phyloP scores from a whole-genome alignment of 495 filamentous ascomycete species.

The Lentithecium fluviatile region DNA sequence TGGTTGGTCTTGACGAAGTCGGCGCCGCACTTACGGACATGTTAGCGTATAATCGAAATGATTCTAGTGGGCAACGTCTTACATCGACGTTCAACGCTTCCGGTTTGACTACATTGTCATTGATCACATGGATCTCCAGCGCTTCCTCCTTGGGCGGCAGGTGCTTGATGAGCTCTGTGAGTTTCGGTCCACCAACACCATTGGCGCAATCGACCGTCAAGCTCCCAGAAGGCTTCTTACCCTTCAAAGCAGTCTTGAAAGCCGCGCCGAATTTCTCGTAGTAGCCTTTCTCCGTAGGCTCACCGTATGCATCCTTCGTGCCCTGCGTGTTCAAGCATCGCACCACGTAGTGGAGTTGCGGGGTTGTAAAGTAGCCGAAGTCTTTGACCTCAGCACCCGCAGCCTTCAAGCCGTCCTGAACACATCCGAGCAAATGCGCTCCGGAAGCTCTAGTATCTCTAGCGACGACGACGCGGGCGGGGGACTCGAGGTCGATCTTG shows the following conservation, averaged over 20 bases:
- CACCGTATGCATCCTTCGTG: constrained; percentile 78
- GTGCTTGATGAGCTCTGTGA: constrained; percentile 81
- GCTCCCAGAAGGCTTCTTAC: constrained; percentile 60
- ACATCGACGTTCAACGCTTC: constrained; percentile 87
- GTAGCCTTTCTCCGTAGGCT: constrained; percentile 85
- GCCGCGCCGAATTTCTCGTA: constrained; percentile 85
- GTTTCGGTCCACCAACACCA: constrained; percentile 91
- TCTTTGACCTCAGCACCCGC: constrained; percentile 72
- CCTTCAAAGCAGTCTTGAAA: constrained; percentile 74
- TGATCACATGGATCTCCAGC: constrained; percentile 80
- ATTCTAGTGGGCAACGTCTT: constrained; percentile 34
- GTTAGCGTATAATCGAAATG: constrained; percentile 19
- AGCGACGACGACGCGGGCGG: constrained; percentile 81
- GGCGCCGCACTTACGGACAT: constrained; percentile 71
- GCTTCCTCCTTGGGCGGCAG: constrained; percentile 64
- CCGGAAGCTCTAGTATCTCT: constrained; percentile 93
- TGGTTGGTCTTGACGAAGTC: constrained; percentile 98
- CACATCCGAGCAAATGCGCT: constrained; percentile 71
- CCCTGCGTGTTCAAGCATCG: constrained; percentile 90
- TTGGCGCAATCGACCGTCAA: constrained; percentile 95
- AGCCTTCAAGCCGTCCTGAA: constrained; percentile 73
- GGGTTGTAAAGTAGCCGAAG: constrained; percentile 86
- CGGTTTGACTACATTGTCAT: constrained; percentile 85
- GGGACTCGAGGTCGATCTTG: constrained; percentile 67
- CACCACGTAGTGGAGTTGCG: constrained; percentile 93